Conservation (phyloP, 1,284 basidiomycete species). For the Xerocomus amazonicus region DNA sequence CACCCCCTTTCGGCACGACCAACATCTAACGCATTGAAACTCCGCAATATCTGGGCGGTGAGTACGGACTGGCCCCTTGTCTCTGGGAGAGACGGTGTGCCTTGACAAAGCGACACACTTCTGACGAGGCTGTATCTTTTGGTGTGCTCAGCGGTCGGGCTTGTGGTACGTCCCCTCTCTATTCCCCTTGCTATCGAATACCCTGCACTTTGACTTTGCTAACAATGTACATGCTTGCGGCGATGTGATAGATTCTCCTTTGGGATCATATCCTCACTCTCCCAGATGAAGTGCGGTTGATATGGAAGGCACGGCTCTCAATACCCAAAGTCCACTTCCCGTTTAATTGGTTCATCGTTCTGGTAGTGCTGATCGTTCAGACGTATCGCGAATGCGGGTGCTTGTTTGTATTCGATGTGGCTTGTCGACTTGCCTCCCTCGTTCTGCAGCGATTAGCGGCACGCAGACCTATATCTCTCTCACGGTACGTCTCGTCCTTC, state of each 20-base stretch:
- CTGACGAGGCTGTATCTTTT: background rate
- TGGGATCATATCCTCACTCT: conserved; percentile 49
- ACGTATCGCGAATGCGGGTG: conserved; percentile 33
- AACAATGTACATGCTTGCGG: no score
- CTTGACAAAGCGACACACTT: background rate
- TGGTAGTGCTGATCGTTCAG: conserved; percentile 36
- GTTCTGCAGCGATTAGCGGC: conserved; percentile 29
- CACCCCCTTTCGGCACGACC: background rate
- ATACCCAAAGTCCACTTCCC: conserved; percentile 45
- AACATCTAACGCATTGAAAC: conserved; percentile 10
- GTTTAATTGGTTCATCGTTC: conserved; percentile 44
- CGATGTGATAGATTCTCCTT: conserved; percentile 36
- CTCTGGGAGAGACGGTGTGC: background rate
- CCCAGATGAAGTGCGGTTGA: conserved; percentile 42
- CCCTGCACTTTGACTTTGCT: background rate
- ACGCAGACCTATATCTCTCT: conserved; percentile 9
- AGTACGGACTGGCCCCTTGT: background rate
- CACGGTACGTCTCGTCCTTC: conserved; percentile 10
- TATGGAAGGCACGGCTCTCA: conserved; percentile 43
- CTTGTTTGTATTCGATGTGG: background rate
- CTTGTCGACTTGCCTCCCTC: background rate
- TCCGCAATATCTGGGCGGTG: conserved; percentile 28
- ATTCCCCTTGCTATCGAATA: background rate
- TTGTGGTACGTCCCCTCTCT: conserved; percentile 19
- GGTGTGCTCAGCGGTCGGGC: conserved; percentile 18